Evolutionary conservation across 306 rosid species (phyloP).

Genomic region (Ormosia emarginata): DNA sequence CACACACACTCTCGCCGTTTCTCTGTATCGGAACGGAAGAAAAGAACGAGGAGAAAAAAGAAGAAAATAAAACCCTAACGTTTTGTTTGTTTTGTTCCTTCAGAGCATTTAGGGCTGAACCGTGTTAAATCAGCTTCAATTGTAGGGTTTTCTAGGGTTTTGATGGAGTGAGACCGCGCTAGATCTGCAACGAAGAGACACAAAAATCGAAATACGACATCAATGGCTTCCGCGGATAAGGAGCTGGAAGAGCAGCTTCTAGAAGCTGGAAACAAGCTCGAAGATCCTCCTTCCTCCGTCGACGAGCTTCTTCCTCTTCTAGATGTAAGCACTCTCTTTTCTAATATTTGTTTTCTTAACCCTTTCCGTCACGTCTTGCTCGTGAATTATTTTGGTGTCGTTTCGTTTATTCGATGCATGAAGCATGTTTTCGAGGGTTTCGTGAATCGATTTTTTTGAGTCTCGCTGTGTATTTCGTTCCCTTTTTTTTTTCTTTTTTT

Average conservation of each 20-base stretch:
- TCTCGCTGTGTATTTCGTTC: background rate
- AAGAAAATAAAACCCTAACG: constrained; percentile 47
- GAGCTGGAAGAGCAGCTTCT: constrained; percentile 68
- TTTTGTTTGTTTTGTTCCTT: background rate
- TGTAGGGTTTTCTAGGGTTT: constrained; percentile 31
- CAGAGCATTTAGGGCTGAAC: background rate
- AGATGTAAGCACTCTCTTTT: constrained; percentile 46
- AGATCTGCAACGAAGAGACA: constrained; percentile 43
- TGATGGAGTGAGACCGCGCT: constrained; percentile 44
- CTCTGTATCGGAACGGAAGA: background rate
- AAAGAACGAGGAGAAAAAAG: background rate
- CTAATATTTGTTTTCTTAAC: background rate
- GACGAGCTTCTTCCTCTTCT: constrained; percentile 67
- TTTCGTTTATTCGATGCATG: background rate
- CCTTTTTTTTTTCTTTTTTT: background rate
- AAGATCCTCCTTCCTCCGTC: constrained; percentile 56
- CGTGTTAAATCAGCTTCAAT: constrained; percentile 18
- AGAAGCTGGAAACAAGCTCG: constrained; percentile 68
- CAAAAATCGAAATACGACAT: background rate
- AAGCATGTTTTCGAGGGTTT: background rate
- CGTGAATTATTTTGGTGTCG: background rate
- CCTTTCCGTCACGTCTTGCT: background rate
- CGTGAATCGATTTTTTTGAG: constrained; percentile 14
- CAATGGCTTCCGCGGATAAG: constrained; percentile 67
- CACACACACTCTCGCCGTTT: background rate